phyloP scores from a whole-genome alignment of 768 basidiomycete species.

The Kwoniella dejecticola region DNA sequence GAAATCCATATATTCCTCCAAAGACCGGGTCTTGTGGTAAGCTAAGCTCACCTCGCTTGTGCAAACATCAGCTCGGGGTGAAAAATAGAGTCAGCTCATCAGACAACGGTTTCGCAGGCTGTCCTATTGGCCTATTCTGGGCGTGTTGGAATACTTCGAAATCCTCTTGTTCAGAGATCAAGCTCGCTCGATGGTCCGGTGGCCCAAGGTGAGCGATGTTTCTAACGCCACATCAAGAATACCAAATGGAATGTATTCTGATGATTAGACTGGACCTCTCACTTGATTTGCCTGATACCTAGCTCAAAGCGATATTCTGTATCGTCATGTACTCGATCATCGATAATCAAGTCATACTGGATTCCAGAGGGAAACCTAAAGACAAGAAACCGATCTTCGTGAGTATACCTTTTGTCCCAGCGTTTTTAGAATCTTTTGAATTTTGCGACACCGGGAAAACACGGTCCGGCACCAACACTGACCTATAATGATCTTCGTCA shows the following conservation, averaged over 20 bases:
- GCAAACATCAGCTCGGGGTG: too few relatives aligned
- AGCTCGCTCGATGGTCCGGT: slow-evolving; percentile 28
- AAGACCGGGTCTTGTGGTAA: slow-evolving; percentile 31
- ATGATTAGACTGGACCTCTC: too few relatives aligned
- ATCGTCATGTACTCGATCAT: slow-evolving; percentile 27
- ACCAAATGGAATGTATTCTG: too few relatives aligned
- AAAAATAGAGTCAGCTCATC: too few relatives aligned
- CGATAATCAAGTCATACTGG: slow-evolving; percentile 11
- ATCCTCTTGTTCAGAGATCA: slow-evolving; percentile 34
- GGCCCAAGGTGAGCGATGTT: slow-evolving; percentile 36
- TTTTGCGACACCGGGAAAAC: too few relatives aligned
- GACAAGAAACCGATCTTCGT: slow-evolving; percentile 24
- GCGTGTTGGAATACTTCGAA: slow-evolving; percentile 42
- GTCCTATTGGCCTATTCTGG: slow-evolving; percentile 33
- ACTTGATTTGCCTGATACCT: too few relatives aligned
- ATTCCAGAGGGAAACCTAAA: slow-evolving; percentile 20
- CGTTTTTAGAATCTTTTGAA: too few relatives aligned
- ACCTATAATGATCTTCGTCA: too few relatives aligned
- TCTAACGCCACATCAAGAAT: too few relatives aligned
- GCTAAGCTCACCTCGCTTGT: slow-evolving; percentile 3
- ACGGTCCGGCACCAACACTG: too few relatives aligned
- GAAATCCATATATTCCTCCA: slow-evolving; percentile 14
- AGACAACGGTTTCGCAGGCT: slow-evolving; percentile 31
- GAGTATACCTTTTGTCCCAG: background rate
- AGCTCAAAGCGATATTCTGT: slow-evolving; percentile 38